Evolutionary conservation across 163 green algal genomes (phyloP), one percentile per base, ranked within the genome.

Genomic region (Chlorella variabilis): DNA sequence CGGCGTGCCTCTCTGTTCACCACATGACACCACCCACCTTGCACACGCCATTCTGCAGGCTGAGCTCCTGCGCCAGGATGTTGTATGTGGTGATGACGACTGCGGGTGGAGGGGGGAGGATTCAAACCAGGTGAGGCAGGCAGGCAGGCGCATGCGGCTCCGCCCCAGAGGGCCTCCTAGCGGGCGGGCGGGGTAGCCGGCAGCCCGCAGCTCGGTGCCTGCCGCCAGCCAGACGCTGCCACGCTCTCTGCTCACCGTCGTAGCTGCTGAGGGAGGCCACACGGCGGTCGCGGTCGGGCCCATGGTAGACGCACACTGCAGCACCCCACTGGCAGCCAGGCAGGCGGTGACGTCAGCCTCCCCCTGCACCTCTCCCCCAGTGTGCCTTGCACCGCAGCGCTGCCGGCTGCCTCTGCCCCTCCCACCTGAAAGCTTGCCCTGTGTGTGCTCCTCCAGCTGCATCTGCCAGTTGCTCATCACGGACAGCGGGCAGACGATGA

Each of bases 391-490:
- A n/a, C n/a, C n/a, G n/a, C n/a, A 63, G 9, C 23, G 23, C 18
- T 11, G 23, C 18, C 54, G 23, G 54, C 54, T 15, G 23, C 54
- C 20, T 33, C 54, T 56, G 17, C 9, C 7, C 4, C 48, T 31
- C 34, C 4, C 65, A 70, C 87, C 89, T 77, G 39, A 90, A 75
- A 54, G 27, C 34, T 78, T 86, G 48, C 86, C 89, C 0, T 58
- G 51, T 0, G 84, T 89, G 77, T 95, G 92, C 75, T 95, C 91
- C 51, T 88, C 80, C 7, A 95, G 36, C 84, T 95, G 92, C 34
- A 29, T 80, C 65, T 86, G 65, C 92, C 92, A 95, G 81, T 93
- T 93, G 67, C 74, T 86, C 61, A 95, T 33, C n/a, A 95, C 91
- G 1, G 74, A 89, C 49, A 95, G 75, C 0, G 91, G 91, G 81